Percentiles rank a stretch among this genome's conserved stretches.
phyloP scores from a whole-genome alignment of 2,329 filamentous ascomycete genomes.

The Trichoderma cornu-damae region DNA sequence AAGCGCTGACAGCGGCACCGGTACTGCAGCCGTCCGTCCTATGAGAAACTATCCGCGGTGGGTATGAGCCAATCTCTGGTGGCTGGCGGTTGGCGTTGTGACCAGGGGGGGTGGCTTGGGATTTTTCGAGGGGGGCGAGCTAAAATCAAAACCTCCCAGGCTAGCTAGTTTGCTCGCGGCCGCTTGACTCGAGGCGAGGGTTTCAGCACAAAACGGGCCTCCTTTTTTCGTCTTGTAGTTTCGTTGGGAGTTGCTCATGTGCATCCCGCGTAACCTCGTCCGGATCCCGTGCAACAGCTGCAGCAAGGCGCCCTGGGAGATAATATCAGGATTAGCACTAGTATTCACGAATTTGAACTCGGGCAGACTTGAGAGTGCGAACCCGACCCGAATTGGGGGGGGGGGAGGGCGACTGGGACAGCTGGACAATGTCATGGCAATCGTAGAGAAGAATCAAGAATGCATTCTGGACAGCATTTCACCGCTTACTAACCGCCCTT shows the following conservation, averaged over 20 bases:
- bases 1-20: neutral
- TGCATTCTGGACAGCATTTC: too few relatives aligned
- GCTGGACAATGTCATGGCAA: too few relatives aligned
- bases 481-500: too few relatives aligned
- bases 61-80: neutral
- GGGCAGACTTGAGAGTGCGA: neutral
- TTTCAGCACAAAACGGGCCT: neutral
- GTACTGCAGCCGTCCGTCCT: neutral
- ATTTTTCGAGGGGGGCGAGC: neutral
- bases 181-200: too few relatives aligned
- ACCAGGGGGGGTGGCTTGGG: neutral
- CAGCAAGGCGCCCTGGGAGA: too few relatives aligned
- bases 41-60: neutral
- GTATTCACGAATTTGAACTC: neutral
- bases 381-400: too few relatives aligned
- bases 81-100: neutral
- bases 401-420: too few relatives aligned
- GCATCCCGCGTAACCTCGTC: neutral
- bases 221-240: neutral
- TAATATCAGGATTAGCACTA: too few relatives aligned
- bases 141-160: neutral
- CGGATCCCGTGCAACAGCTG: neutral
- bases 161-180: too few relatives aligned
- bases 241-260: neutral
- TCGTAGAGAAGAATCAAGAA: too few relatives aligned